Evolutionary conservation across 176 grass and related monocot species (phyloP).

Genomic region (Avena sativa): DNA sequence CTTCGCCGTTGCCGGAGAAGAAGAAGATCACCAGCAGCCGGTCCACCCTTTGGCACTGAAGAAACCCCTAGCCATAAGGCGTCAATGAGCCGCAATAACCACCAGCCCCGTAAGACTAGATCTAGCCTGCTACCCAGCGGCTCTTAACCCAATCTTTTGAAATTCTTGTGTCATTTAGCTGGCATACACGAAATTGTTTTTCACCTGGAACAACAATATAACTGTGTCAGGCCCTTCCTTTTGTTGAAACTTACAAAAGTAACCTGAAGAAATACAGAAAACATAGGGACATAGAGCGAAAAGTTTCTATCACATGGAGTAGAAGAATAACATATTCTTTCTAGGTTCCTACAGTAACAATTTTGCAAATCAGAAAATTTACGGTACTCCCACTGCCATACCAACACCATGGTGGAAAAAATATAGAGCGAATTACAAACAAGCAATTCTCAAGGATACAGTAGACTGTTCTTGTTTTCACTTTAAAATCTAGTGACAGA

Average conservation of each 20-base stretch:
- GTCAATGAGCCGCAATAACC: too few species aligned
- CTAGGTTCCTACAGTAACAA: not conserved
- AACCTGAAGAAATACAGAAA: conserved; percentile 23
- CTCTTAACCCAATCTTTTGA: conserved; percentile 91
- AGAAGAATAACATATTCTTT: conserved; percentile 2
- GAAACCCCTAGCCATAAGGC: too few species aligned
- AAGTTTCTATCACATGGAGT: conserved; percentile 9
- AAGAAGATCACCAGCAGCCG: too few species aligned
- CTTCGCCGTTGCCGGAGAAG: too few species aligned
- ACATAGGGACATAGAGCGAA: not conserved
- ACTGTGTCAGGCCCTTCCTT: not conserved
- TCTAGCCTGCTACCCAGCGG: conserved; percentile 39
- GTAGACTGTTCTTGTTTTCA: too few species aligned
- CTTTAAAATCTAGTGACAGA: too few species aligned
- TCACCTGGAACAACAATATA: conserved; percentile 62
- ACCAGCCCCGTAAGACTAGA: too few species aligned
- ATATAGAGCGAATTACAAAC: too few species aligned
- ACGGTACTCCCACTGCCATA: not conserved
- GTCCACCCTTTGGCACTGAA: too few species aligned
- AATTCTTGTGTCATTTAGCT: conserved; percentile 69
- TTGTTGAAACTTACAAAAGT: conserved; percentile 8
- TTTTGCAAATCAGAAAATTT: not conserved
- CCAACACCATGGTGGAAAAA: too few species aligned
- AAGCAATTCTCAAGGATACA: too few species aligned
- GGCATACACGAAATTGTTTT: conserved; percentile 65